Base-by-base conservation (phyloP, 345 rosid genomes). In the Eucalyptus camaldulensis region DNA sequence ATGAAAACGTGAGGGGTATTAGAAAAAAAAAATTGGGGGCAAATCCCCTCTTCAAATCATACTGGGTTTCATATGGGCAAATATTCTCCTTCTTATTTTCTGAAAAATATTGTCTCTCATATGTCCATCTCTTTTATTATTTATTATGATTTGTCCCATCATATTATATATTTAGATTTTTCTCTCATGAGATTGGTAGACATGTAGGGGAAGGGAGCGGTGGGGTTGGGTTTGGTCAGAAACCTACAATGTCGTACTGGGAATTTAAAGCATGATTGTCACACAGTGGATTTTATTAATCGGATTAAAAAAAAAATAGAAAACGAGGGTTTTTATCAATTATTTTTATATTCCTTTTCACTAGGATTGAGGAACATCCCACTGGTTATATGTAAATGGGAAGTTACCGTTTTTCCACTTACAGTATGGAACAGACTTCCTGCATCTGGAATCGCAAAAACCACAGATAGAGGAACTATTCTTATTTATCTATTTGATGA, bases 391-490 rank as follows among this genome's bases (percentile, higher is more conserved):
- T 60, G 87, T 51, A 87, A 31, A 49, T 40, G 86, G 88, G 72
- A 53, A 86, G 80, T 72, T 54, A 19, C 56, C 69, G n/a, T 85
- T 47, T 89, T 91, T 91, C 95, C 89, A 88, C 90, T 90, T 92
- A 80, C 83, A 85, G 94, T 33, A 93, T 91, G 92, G 76, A 90
- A 88, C 92, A 93, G 19, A 67, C 14, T 88, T 90, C 92, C 92
- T 91, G 93, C 92, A 90, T 91, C 90, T 88, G 93, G 93, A 91
- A 86, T 90, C 92, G 91, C 54, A 88, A 89, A 90, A 60, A 45
- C 43, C 85, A 44, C n/a, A 40, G 37, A 49, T 22, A 13, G 44
- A 11, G 80, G 47, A 50, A 44, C 31, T 25, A 22, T 51, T 11
- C 31, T 3, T 27, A 29, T 27, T 27, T 29, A 56, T 56, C n/a